Evolutionary conservation across 2,329 filamentous ascomycete species (phyloP), one percentile per base, ranked within the genome.

Genomic region (Venturia nashicola): DNA sequence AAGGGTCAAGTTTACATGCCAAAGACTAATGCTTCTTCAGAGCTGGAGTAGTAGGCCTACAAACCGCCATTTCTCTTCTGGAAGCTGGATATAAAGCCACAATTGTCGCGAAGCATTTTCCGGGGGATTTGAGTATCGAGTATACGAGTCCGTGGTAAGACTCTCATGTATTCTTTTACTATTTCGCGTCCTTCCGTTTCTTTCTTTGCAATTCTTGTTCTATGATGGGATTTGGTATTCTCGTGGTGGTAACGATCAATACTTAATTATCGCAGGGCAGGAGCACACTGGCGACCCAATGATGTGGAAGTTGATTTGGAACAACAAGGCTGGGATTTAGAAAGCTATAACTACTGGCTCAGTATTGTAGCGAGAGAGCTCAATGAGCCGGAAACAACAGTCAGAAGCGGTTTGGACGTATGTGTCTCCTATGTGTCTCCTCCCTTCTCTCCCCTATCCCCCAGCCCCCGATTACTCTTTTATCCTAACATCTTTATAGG

Each of bases 271-370:
- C 18, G 62, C 43, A 78, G 76, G 76, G 79, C 79, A 1, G 79
- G 79, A 5, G 79, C 76, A 1, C 76, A 80, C 63, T 81, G 78
- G 78, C 73, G 76, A 43, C 75, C 77, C 2, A 76, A 79, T 65
- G 74, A 77, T 18, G 68, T 69, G 0, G 48, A 65, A 1, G 66
- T 71, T 7, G 71, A 75, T 44, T 64, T 65, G 4, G 73, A 75
- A 60, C 68, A 73, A 54, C 71, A 73, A 55, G 69, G 68, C 32
- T 80, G 77, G 77, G 77, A 80, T 67, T 65, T 71, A 0, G 72
- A 76, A 67, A 80, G 75, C 1, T 79, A 77, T 66, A 62, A 72
- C 14, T 66, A 72, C n/a, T 80, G 77, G 78, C 69, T 71, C 39
- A 63, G 68, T 1, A 65, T 74, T 16, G 65, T 76, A 69, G 61